Conservation (phyloP, 352 stramenopile species). For the Globisporangium barbulae region DNA sequence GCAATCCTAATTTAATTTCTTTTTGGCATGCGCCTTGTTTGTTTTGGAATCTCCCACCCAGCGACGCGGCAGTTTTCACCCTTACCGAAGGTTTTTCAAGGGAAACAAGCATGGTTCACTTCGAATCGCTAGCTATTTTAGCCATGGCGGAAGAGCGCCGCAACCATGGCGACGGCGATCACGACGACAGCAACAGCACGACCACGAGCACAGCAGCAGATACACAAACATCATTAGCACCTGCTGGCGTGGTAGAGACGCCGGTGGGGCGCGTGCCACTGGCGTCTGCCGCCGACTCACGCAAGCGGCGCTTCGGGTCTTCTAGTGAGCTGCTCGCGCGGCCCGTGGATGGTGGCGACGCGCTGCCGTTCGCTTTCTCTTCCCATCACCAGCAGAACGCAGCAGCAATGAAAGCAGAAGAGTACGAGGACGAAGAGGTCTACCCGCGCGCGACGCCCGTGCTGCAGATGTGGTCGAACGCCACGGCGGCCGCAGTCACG, state of each 20-base stretch:
- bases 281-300: neutral
- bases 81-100: no score
- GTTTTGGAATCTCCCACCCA: no score
- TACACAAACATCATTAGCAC: neutral
- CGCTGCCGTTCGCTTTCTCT: neutral
- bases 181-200: neutral
- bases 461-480: constrained; percentile 8
- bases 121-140: no score
- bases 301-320: neutral
- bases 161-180: neutral
- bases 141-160: no score
- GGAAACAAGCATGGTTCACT: no score
- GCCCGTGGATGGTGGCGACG: neutral
- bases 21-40: no score
- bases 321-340: neutral
- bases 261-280: neutral
- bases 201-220: neutral
- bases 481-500: neutral
- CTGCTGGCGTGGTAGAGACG: neutral
- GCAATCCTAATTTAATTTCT: no score
- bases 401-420: neutral
- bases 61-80: no score
- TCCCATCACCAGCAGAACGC: neutral
- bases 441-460: neutral
- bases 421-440: neutral